Percentiles rank a stretch among this genome's conserved stretches.
Evolutionary conservation across 805 yeast species (phyloP).

Genomic region (Crinitomyces ghanaensis): DNA sequence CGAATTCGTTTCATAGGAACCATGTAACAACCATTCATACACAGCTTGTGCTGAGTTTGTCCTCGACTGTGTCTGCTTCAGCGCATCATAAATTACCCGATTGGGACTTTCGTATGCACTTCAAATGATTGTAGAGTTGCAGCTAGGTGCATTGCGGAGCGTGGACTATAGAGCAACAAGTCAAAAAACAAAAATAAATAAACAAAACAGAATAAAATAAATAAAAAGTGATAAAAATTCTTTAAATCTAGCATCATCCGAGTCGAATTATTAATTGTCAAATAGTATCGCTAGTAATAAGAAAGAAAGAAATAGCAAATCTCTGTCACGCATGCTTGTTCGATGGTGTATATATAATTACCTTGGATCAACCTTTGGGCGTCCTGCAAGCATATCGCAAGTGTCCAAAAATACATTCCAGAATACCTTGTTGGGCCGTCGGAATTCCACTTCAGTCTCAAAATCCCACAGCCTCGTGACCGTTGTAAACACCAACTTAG

Average conservation of each 20-base stretch:
- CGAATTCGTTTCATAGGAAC: no score
- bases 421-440: constrained; percentile 83
- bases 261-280: not conserved
- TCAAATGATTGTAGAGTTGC: no score
- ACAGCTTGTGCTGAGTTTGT: no score
- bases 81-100: no score
- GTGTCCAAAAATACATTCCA: constrained; percentile 70
- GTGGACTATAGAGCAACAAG: no score
- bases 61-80: no score
- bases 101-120: no score
- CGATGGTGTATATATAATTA: not conserved
- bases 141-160: no score
- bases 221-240: not conserved
- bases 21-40: no score
- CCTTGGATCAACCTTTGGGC: constrained; percentile 19
- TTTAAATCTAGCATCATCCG: not conserved
- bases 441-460: constrained; percentile 68
- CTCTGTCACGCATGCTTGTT: no score
- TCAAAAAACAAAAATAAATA: no score
- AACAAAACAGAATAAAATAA: no score
- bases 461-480: constrained; percentile 69
- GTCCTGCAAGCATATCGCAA: constrained; percentile 65
- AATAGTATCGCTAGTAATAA: not conserved
- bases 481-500: constrained; percentile 64
- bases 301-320: not conserved